A percentile compares a stretch with the other conserved stretches of the same genome.
Conservation (phyloP, 225 moss, liverwort and hornwort species). For the Neckera pumila region DNA sequence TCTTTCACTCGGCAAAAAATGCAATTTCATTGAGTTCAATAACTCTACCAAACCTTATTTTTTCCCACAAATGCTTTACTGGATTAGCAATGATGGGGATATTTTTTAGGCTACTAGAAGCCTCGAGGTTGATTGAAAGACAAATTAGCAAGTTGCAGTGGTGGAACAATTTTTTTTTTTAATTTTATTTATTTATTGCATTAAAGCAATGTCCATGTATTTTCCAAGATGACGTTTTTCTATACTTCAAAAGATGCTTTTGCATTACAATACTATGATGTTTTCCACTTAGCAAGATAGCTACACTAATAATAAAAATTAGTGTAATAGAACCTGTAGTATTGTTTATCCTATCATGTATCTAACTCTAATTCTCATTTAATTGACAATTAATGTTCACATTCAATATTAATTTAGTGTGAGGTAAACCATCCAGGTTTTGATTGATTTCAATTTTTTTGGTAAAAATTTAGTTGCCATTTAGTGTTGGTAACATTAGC, state of each 20-base stretch:
- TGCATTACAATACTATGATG: neutral
- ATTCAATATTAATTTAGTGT: no score
- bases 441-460: no score
- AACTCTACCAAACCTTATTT: neutral
- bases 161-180: neutral
- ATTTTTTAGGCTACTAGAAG: neutral
- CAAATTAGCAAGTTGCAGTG: neutral
- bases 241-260: fast-evolving
- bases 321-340: no score
- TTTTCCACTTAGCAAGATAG: no score
- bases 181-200: no score
- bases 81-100: neutral
- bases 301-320: no score
- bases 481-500: no score
- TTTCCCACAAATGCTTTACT: neutral
- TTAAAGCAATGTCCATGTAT: neutral
- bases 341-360: no score
- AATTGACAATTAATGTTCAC: no score
- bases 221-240: fast-evolving
- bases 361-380: no score
- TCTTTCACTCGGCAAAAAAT: neutral
- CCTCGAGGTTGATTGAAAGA: neutral
- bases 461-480: no score
- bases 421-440: no score
- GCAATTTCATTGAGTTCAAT: neutral